Evolutionary conservation across 306 rosid genomes (phyloP), one percentile per base, ranked within the genome.

Genomic region (Begonia fuchsioides): DNA sequence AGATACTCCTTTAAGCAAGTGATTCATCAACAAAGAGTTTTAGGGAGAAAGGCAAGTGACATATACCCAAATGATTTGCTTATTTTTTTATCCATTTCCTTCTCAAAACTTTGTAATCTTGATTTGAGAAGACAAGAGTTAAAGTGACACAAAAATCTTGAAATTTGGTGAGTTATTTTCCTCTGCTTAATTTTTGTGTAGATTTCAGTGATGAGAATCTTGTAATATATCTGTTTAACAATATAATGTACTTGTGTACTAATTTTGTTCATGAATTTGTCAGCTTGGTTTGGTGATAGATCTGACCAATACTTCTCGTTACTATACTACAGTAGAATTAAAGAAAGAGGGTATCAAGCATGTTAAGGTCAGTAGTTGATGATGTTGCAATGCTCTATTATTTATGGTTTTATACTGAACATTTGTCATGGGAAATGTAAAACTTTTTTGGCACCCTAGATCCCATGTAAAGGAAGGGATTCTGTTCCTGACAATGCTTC

Each of bases 251-350:
- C 35, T 26, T 26, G 35, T 26, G 8, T 26, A 26, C 4, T 26
- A 26, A 26, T 53, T n/a, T 60, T 71, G 44, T 67, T 66, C 58
- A 49, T 44, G 58, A 49, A 60, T 40, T 66, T 68, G 79, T 68
- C 94, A 92, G 98, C 94, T 92, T 58, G 98, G 98, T 73, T 61
- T 92, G 64, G 94, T 92, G 76, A 92, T 92, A 65, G 98, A 92
- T 69, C 77, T 92, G 87, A 75, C 98, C 11, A 85, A 92, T 62
- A 85, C 98, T 39, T 55, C 82, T 10, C 94, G 98, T 47, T 82
- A 92, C 67, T 92, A 92, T 79, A 75, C 78, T 48, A 80, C 80
- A 52, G 2, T 65, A 12, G 98, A 92, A 63, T 68, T 92, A 54
- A 92, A 86, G 76, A 82, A 77, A 70, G 98, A 92, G 81, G 87